phyloP scores from a whole-genome alignment of 2,329 filamentous ascomycete genomes.

The Fusarium sp. region DNA sequence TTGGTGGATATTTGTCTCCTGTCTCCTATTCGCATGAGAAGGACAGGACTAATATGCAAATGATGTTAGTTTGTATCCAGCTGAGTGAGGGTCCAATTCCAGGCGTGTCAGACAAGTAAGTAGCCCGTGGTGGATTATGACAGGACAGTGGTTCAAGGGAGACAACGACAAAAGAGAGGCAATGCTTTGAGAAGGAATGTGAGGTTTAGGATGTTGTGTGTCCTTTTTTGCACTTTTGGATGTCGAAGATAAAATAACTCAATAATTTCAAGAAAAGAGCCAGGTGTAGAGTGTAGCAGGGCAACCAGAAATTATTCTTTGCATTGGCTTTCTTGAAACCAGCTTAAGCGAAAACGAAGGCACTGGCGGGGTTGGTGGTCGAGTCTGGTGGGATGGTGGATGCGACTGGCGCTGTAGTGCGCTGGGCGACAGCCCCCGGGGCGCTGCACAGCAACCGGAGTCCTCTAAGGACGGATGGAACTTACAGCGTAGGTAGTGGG shows the following conservation, averaged over 20 bases:
- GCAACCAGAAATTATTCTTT: conserved; percentile 24
- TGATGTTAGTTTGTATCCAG: conserved; percentile 26
- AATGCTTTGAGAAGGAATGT: neutral
- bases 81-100: conserved; percentile 26
- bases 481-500: conserved; percentile 34
- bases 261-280: conserved; percentile 1
- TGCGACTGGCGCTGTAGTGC: conserved; percentile 8
- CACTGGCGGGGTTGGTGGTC: neutral
- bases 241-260: neutral
- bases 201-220: conserved; percentile 2
- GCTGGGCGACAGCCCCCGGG: conserved; percentile 3
- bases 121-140: conserved; percentile 16
- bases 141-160: conserved; percentile 9
- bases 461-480: conserved; percentile 1
- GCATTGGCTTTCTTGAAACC: conserved; percentile 19
- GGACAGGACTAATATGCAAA: conserved; percentile 23
- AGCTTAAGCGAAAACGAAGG: conserved; percentile 30
- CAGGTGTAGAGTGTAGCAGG: conserved; percentile 19
- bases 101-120: conserved; percentile 32
- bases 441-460: conserved; percentile 30
- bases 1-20: conserved; percentile 29
- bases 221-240: neutral
- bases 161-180: conserved; percentile 5
- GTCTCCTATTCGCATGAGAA: conserved; percentile 8
- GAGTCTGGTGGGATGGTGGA: conserved; percentile 2